Base-by-base conservation (phyloP, 345 rosid genomes). In the Anacardium occidentale region DNA sequence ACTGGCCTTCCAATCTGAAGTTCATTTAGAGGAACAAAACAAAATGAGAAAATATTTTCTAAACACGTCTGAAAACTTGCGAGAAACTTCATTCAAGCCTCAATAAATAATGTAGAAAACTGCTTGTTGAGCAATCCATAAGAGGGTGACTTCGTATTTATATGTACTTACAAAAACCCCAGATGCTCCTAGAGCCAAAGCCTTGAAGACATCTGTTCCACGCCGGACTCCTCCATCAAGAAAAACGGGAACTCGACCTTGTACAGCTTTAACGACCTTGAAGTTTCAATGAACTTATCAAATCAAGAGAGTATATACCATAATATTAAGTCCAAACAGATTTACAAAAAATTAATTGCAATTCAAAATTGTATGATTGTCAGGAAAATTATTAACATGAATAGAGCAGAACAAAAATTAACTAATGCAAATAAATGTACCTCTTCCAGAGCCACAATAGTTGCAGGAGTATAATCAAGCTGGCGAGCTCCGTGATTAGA, bases 181-280 rank as follows among this genome's bases (percentile, higher is more conserved):
- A 17, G 97, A 85, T 59, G 99, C 98, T 52, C 99, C 99, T 13
- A 95, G 83, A 72, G 99, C 99, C 78, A 95, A 79, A 29, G 99
- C 98, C 85, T 95, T 95, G 80, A 95, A 95, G 62, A 95, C 98
- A 83, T 95, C 98, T 0, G 99, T 95, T 79, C 99, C 99, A 66
- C 97, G 98, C 11, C 98, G 91, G 73, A 95, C 89, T 26, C 99
- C 99, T 22, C 99, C 98, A 62, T 95, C 98, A 1, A 95, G 91
- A 68, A 95, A 92, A 40, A 95, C 98, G 15, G 97, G 99, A 75
- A 95, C 73, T 59, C 85, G 84, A 73, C 96, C 97, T 76, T 89
- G 87, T 55, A 85, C 90, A 71, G 97, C 98, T 82, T 92, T 90
- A 40, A 91, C 98, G 44, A 92, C 93, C 98, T 94, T 76, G 25